phyloP scores from a whole-genome alignment of 148 eudicot genomes.

The Vaccinium macrocarpon region DNA sequence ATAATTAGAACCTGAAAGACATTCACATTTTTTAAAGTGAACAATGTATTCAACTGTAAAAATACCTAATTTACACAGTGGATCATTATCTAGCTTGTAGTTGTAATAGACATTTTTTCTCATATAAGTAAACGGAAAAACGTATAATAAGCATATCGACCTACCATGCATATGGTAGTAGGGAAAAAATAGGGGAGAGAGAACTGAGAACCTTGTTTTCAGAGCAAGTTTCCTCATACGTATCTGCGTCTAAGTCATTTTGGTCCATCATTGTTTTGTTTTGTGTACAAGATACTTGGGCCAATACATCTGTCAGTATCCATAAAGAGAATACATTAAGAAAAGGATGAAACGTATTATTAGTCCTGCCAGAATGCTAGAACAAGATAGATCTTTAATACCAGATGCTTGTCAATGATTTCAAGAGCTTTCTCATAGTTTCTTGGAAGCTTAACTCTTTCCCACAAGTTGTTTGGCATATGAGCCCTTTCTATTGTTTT shows the following conservation, averaged over 20 bases:
- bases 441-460: constrained; percentile 82
- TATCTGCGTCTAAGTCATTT: constrained; percentile 96
- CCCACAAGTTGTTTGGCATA: constrained; percentile 97
- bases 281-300: constrained; percentile 90
- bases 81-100: not conserved
- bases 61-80: not conserved
- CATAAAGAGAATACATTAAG: not conserved
- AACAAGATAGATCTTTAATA: constrained; percentile 27
- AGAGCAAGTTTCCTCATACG: constrained; percentile 94
- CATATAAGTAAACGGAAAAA: not conserved
- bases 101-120: not conserved
- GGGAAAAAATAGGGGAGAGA: not conserved
- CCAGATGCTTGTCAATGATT: constrained; percentile 90
- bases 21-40: not conserved
- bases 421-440: constrained; percentile 83
- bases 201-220: constrained; percentile 61
- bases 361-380: not conserved
- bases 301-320: constrained; percentile 71
- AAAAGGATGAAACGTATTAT: not conserved
- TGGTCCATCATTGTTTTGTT: constrained; percentile 84
- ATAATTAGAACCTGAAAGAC: not conserved
- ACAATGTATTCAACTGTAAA: not conserved
- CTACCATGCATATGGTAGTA: not conserved
- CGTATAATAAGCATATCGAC: not conserved
- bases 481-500: constrained; percentile 97